Base-by-base conservation (phyloP, 1,284 basidiomycete species). In the Ceratobasidium theobromae region DNA sequence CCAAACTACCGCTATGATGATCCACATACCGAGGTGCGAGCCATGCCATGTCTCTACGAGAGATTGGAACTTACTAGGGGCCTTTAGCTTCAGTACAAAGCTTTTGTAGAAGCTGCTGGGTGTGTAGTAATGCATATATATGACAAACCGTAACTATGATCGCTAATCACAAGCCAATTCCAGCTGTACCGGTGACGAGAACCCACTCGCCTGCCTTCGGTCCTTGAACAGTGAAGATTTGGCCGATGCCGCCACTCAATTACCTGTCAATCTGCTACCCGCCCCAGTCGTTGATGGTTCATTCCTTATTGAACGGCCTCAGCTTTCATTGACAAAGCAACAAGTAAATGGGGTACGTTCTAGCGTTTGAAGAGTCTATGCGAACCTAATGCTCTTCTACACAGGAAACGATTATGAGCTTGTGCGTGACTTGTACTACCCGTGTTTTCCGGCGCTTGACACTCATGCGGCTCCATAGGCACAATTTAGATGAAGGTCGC, bases 1-100 rank as follows among this genome's bases (percentile, higher is more conserved):
- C 69, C 69, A 12, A 60, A 54, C 21, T 69, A 67, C 32, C 23
- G 27, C 2, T 69, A 68, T 53, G 65, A 69, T 43, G 69, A 55
- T 27, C 38, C 32, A 16, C 46, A 53, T 14, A 49, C 67, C 4
- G 64, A 69, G 60, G 68, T 57, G 46, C 33, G n/a, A 21, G n/a
- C 38, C 14, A 30, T 33, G 16, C 14, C 27, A n/a, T 51, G 33
- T 21, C 32, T 4, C 30, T 60, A 4, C 25, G 6, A 21, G 6
- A 12, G 28, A 14, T 28, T 25, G 5, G 18, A 11, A 54, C 8
- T 27, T 21, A 53, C 8, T 8, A 16, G 51, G 28, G 9, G 5
- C 28, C 27, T 28, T 9, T 40, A 65, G 49, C 33, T 21, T 2
- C 28, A 54, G 30, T 65, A 65, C 25, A 16, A 48, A 3, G 16